Evolutionary conservation across 108 stramenopile genomes (phyloP).

Genomic region (Conticribra weissflogii): DNA sequence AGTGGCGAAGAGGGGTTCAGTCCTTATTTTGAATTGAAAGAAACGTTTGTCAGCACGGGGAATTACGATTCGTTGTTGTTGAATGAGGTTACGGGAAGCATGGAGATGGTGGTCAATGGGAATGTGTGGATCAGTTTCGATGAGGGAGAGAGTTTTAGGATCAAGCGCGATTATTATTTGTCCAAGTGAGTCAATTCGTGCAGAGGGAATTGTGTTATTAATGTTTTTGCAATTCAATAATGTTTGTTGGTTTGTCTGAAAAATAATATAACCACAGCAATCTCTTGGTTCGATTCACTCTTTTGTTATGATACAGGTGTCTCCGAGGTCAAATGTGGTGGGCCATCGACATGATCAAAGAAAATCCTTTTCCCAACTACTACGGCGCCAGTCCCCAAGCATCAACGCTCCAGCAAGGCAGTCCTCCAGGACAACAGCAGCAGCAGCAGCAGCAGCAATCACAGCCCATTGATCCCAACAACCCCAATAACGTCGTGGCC

Average conservation of each 20-base stretch:
- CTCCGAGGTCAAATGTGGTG: constrained; percentile 56
- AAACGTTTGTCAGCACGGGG: constrained; percentile 28
- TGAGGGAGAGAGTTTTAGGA: constrained; percentile 29
- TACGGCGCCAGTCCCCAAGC: not conserved
- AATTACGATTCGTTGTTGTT: constrained; percentile 30
- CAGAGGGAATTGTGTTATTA: not conserved
- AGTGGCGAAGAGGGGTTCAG: constrained; percentile 37
- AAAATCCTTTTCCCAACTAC: constrained; percentile 17
- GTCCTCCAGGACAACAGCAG: not conserved
- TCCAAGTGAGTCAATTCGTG: constrained; percentile 30
- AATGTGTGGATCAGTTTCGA: constrained; percentile 40
- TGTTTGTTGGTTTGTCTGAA: not conserved
- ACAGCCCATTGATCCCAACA: not conserved
- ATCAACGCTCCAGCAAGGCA: constrained; percentile 8
- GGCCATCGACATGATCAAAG: constrained; percentile 50
- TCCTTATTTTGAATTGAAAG: constrained; percentile 36
- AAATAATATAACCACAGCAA: not conserved
- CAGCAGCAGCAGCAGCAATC: constrained; percentile 2
- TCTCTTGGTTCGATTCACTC: not conserved
- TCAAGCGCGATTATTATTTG: constrained; percentile 33
- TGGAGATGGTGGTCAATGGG: constrained; percentile 44
- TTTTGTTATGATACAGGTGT: constrained; percentile 16
- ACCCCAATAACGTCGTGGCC: constrained; percentile 9
- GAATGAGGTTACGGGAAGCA: constrained; percentile 38
- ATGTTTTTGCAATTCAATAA: not conserved